Percentiles rank a stretch among this genome's conserved stretches.
phyloP scores from a whole-genome alignment of 352 stramenopile genomes.

The Pythium chondricola region DNA sequence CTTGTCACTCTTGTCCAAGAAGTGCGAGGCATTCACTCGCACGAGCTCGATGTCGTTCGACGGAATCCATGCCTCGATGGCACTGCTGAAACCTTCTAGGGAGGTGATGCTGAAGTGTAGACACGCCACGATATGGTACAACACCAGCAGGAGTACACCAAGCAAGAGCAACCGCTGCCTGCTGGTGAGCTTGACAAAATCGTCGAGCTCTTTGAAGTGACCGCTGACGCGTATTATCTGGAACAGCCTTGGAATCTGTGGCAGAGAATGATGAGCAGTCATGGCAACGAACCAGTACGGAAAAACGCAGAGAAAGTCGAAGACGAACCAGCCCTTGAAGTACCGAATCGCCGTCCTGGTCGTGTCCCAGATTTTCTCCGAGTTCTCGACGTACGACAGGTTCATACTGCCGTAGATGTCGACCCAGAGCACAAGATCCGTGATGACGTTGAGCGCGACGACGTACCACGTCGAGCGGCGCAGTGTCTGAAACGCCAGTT shows the following conservation, averaged over 20 bases:
- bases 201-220: slow-evolving; percentile 43
- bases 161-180: slow-evolving; percentile 44
- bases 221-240: slow-evolving; percentile 25
- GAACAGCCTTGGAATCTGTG: slow-evolving; percentile 33
- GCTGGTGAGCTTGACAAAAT: slow-evolving; percentile 38
- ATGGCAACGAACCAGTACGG: slow-evolving; percentile 30
- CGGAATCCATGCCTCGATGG: slow-evolving; percentile 37
- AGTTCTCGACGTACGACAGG: slow-evolving; percentile 37
- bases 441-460: slow-evolving; percentile 24
- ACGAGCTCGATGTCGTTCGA: slow-evolving; percentile 37
- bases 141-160: slow-evolving; percentile 34
- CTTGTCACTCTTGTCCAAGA: slow-evolving; percentile 13
- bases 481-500: slow-evolving; percentile 31
- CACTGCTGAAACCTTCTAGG: slow-evolving; percentile 47
- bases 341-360: slow-evolving; percentile 28
- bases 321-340: slow-evolving; percentile 18
- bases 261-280: slow-evolving; percentile 11
- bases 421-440: slow-evolving; percentile 34
- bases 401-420: slow-evolving; percentile 60
- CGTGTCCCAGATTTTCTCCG: slow-evolving; percentile 57
- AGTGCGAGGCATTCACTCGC: slow-evolving; percentile 31
- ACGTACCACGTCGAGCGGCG: slow-evolving; percentile 26
- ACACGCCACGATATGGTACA: slow-evolving; percentile 57
- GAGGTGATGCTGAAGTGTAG: slow-evolving; percentile 56
- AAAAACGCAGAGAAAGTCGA: slow-evolving; percentile 41